Evolutionary conservation across 225 moss, liverwort and hornwort genomes (phyloP).

Genomic region (Pleurozium schreberi): DNA sequence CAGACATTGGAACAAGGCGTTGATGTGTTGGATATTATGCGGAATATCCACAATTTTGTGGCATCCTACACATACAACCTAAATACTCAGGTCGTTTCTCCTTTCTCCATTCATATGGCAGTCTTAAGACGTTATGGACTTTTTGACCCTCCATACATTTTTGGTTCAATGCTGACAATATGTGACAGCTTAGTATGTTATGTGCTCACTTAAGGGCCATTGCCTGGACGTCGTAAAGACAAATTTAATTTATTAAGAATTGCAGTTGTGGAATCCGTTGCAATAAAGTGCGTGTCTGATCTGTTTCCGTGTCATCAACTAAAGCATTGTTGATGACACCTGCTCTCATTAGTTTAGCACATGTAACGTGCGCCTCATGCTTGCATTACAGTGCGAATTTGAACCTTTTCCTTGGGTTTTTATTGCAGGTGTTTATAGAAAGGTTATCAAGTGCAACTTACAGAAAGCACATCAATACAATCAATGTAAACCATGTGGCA

Average conservation of each 20-base stretch:
- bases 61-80: constrained; percentile 92
- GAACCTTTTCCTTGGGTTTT: not conserved
- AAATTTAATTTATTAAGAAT: not conserved
- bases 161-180: not conserved
- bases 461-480: constrained; percentile 94
- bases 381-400: not conserved
- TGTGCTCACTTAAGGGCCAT: not conserved
- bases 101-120: not conserved
- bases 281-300: not conserved
- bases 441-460: constrained; percentile 76
- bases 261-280: not conserved
- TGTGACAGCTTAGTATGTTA: not conserved
- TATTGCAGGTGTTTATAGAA: constrained; percentile 84
- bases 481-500: constrained; percentile 91
- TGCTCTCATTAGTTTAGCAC: not conserved
- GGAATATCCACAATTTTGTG: constrained; percentile 97
- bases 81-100: constrained; percentile 70
- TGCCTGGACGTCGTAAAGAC: not conserved
- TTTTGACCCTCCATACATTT: not conserved
- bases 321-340: not conserved
- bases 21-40: constrained; percentile 91
- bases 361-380: not conserved
- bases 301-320: not conserved
- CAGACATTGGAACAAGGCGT: constrained; percentile 97
- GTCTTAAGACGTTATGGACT: not conserved